These are phyloP conservation scores for Pseudocercospora musae DNA, from an alignment of 2,329 filamentous ascomycete genomes.

Conservation along the genomic window DNA sequence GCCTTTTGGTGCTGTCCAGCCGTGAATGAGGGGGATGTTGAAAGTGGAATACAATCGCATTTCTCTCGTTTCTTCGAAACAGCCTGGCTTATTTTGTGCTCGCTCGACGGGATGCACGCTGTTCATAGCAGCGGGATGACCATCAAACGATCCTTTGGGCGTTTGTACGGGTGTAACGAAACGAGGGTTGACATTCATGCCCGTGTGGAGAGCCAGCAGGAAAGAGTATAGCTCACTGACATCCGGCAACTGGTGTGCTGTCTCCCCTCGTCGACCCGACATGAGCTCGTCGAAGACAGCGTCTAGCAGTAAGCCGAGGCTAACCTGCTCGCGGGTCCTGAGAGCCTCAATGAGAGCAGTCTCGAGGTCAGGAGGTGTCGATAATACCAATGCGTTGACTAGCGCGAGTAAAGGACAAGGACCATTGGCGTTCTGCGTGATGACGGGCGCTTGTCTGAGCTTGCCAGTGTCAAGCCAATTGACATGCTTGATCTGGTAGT, in stretches of 20 bases:
- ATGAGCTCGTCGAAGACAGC: constrained; percentile 92
- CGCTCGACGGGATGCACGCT: constrained; percentile 36
- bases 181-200: constrained; percentile 96
- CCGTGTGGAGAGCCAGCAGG: constrained; percentile 82
- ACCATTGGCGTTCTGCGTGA: constrained; percentile 91
- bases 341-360: constrained; percentile 76
- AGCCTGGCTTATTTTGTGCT: constrained; percentile 57
- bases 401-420: constrained; percentile 90
- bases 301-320: constrained; percentile 77
- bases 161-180: constrained; percentile 58
- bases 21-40: constrained; percentile 82
- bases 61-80: constrained; percentile 81
- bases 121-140: constrained; percentile 33
- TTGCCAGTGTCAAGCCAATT: constrained; percentile 73
- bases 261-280: constrained; percentile 65
- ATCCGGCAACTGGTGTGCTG: constrained; percentile 69
- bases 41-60: constrained; percentile 92
- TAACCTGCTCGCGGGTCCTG: constrained; percentile 79
- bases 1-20: constrained; percentile 74
- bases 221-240: constrained; percentile 85
- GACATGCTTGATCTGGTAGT: constrained; percentile 90
- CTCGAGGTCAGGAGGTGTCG: constrained; percentile 64
- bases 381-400: constrained; percentile 86
- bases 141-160: constrained; percentile 26
- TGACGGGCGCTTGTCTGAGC: constrained; percentile 74